A percentile compares a stretch with the other conserved stretches of the same genome.
These are phyloP conservation scores for Diophrys sp. DNA, from an alignment of 73 alveolate genomes.

Conservation along the genomic window DNA sequence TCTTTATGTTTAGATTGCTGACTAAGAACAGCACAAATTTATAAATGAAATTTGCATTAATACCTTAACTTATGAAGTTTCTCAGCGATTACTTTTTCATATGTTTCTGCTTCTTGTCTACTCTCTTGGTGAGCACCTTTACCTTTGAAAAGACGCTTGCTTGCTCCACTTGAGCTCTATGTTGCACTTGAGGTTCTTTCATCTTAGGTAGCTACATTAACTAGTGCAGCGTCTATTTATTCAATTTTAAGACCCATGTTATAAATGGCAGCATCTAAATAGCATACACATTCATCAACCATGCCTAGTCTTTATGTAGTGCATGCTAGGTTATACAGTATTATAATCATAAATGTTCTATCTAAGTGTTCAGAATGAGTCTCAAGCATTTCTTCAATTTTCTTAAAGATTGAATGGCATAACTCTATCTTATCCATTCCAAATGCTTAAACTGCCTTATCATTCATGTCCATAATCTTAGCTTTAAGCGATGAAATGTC, in stretches of 20 bases:
- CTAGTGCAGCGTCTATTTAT: neutral
- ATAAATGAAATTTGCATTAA: constrained; percentile 70
- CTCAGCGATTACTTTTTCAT: constrained; percentile 1
- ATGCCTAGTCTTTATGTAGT: constrained; percentile 17
- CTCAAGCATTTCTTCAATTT: constrained; percentile 7
- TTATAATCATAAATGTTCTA: neutral
- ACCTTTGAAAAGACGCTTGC: neutral
- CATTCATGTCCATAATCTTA: neutral
- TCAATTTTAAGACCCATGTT: constrained; percentile 9
- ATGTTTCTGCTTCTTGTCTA: neutral
- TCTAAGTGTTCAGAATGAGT: neutral
- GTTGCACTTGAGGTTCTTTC: neutral
- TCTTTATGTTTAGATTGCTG: constrained; percentile 74
- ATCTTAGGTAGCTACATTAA: no score
- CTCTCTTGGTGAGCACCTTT: neutral
- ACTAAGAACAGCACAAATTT: constrained; percentile 79
- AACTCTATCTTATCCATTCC: neutral
- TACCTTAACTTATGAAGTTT: constrained; percentile 62
- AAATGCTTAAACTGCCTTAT: constrained; percentile 2
- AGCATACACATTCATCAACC: constrained; percentile 68
- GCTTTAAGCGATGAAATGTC: no score
- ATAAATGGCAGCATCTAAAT: constrained; percentile 71
- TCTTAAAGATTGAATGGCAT: neutral
- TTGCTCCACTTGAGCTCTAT: neutral
- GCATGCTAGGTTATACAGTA: constrained; percentile 66